These are phyloP conservation scores for Oenanthe sinensis DNA, from an alignment of 129 eudicot species.

Conservation along the genomic window DNA sequence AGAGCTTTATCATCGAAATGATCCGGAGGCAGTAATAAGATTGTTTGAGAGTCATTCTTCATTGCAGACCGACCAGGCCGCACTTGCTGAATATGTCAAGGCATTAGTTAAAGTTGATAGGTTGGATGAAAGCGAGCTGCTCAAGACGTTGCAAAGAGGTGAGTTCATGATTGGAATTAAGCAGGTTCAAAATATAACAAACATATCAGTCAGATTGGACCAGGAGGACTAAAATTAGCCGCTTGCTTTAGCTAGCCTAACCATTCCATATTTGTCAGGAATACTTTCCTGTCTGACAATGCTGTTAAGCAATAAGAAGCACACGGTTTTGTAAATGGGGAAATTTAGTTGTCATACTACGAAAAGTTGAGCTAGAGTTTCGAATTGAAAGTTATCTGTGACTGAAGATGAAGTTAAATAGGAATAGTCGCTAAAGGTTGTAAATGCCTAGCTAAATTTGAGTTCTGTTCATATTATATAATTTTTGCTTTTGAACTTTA, in stretches of 20 bases:
- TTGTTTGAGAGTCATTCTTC: conserved; percentile 79
- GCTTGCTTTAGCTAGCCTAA: background rate
- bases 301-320: background rate
- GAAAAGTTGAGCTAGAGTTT: background rate
- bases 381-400: background rate
- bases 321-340: background rate
- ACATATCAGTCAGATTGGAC: background rate
- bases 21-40: conserved; percentile 77
- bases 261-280: background rate
- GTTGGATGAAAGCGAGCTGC: conserved; percentile 83
- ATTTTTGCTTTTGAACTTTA: background rate
- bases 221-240: background rate
- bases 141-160: conserved; percentile 85
- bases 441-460: background rate
- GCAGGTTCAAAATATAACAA: background rate
- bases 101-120: conserved; percentile 82
- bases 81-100: conserved; percentile 82
- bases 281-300: background rate
- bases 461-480: background rate
- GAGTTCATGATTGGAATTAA: conserved; percentile 7
- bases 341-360: background rate
- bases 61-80: conserved; percentile 59
- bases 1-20: conserved; percentile 61
- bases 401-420: background rate
- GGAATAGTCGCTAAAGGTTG: background rate